Conservation (phyloP, 2,329 filamentous ascomycete genomes). For the Claviceps cyperi region DNA sequence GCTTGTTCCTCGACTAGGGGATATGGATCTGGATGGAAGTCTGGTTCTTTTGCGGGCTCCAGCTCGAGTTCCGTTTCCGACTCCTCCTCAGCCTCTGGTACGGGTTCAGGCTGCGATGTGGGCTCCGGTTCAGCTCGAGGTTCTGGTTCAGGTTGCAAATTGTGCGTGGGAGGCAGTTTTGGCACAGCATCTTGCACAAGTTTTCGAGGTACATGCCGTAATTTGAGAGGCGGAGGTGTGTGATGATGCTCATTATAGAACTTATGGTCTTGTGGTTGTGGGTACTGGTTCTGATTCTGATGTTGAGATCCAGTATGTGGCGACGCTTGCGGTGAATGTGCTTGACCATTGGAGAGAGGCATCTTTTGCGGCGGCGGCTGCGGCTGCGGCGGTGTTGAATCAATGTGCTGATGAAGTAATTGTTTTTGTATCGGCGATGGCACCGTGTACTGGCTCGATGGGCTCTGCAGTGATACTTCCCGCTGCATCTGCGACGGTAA, state of each 20-base stretch:
- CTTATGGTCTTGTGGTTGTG: background rate
- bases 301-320: slow-evolving; percentile 6
- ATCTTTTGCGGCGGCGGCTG: slow-evolving; percentile 1
- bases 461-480: slow-evolving; percentile 7
- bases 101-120: background rate
- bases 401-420: slow-evolving; percentile 13
- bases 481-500: slow-evolving; percentile 8
- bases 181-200: slow-evolving; percentile 3
- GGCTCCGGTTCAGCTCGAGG: background rate
- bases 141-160: background rate
- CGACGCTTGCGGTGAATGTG: slow-evolving; percentile 13
- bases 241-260: background rate
- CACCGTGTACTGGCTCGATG: slow-evolving; percentile 5
- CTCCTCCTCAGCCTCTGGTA: background rate
- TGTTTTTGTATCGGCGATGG: slow-evolving; percentile 12
- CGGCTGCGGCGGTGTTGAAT: slow-evolving; percentile 5
- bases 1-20: background rate
- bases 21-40: background rate
- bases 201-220: slow-evolving; percentile 1
- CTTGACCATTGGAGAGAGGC: slow-evolving; percentile 9
- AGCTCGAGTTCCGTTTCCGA: background rate
- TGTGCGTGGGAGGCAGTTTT: background rate
- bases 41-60: background rate
- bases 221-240: slow-evolving; percentile 5
- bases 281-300: background rate